phyloP scores from a whole-genome alignment of 805 yeast species.

The Torulaspora delbrueckii region DNA sequence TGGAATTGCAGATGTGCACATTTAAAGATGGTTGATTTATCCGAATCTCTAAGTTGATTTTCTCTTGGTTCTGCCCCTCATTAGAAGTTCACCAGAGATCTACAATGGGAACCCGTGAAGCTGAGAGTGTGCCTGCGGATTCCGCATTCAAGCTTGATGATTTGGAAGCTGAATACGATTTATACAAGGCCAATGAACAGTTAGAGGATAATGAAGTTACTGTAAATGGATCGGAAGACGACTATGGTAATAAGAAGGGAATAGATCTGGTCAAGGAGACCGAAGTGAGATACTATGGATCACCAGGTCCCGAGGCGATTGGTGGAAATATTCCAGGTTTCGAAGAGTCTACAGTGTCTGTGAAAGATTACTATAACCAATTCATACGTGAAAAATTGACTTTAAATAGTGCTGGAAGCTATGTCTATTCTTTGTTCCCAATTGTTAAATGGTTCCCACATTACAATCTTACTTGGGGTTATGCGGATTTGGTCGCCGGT shows the following conservation, averaged over 20 bases:
- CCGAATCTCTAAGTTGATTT: background rate
- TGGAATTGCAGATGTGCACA: background rate
- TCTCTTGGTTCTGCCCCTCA: background rate
- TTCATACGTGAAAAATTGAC: slow-evolving; percentile 28
- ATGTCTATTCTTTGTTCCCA: slow-evolving; percentile 68
- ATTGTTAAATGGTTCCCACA: slow-evolving; percentile 78
- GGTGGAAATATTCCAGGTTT: slow-evolving; percentile 12
- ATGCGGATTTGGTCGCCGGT: slow-evolving; percentile 84
- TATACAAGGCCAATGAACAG: slow-evolving; percentile 20
- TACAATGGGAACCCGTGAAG: background rate
- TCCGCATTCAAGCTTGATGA: slow-evolving; percentile 17
- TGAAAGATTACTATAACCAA: slow-evolving; percentile 24
- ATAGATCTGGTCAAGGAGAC: slow-evolving; percentile 5
- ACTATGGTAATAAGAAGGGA: background rate
- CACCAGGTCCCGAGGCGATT: background rate
- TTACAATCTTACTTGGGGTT: slow-evolving; percentile 75
- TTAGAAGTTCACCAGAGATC: background rate
- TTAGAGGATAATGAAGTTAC: background rate
- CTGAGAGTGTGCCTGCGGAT: background rate
- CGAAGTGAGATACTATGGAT: slow-evolving; percentile 9
- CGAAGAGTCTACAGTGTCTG: slow-evolving; percentile 20
- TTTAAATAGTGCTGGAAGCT: slow-evolving; percentile 37
- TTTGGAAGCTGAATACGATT: slow-evolving; percentile 29
- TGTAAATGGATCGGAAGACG: background rate
- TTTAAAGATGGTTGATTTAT: background rate